Conservation (phyloP, 2,329 filamentous ascomycete genomes). For the Paraconiothyrium sp. region DNA sequence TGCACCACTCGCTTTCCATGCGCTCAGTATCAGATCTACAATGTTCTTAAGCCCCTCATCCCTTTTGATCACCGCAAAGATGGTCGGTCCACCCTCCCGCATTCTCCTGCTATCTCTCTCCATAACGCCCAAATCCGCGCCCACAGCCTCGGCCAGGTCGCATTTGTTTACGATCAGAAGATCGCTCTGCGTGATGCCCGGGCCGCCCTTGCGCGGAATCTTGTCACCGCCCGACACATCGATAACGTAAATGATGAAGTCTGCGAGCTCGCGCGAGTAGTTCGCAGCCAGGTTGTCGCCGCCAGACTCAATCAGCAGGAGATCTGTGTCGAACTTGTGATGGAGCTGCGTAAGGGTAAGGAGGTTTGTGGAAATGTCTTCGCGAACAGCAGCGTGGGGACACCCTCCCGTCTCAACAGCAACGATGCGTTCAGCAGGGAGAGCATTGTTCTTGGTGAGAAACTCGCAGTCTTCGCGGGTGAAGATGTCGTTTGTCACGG, state of each 20-base stretch:
- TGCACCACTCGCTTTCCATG: slow-evolving; percentile 91
- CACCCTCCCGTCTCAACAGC: slow-evolving; percentile 98
- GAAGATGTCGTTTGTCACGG: slow-evolving; percentile 99
- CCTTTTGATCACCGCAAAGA: slow-evolving; percentile 98
- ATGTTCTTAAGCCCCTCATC: slow-evolving; percentile 86
- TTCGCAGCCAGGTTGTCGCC: slow-evolving; percentile 98
- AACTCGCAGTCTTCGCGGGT: slow-evolving; percentile 98
- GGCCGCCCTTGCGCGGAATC: slow-evolving; percentile 93
- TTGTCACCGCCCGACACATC: slow-evolving; percentile 97
- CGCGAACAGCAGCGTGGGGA: slow-evolving; percentile 94
- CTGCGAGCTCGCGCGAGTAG: slow-evolving; percentile 92
- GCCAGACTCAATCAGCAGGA: slow-evolving; percentile 93
- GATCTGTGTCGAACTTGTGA: slow-evolving; percentile 77
- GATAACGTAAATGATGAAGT: slow-evolving; percentile 99
- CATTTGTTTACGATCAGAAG: slow-evolving; percentile 97
- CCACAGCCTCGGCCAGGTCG: slow-evolving; percentile 88
- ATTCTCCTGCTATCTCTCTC: slow-evolving; percentile 94
- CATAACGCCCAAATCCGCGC: slow-evolving; percentile 92
- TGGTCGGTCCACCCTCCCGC: slow-evolving; percentile 90
- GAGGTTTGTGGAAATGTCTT: slow-evolving; percentile 95
- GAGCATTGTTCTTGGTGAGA: slow-evolving; percentile 84
- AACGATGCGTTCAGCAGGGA: slow-evolving; percentile 83
- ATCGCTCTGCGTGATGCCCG: slow-evolving; percentile 96
- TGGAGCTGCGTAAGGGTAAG: slow-evolving; percentile 92
- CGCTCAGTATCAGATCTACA: slow-evolving; percentile 85